A percentile compares a stretch with the other conserved stretches of the same genome.
Evolutionary conservation across 768 basidiomycete species (phyloP).

Genomic region (Kwoniella europaea): DNA sequence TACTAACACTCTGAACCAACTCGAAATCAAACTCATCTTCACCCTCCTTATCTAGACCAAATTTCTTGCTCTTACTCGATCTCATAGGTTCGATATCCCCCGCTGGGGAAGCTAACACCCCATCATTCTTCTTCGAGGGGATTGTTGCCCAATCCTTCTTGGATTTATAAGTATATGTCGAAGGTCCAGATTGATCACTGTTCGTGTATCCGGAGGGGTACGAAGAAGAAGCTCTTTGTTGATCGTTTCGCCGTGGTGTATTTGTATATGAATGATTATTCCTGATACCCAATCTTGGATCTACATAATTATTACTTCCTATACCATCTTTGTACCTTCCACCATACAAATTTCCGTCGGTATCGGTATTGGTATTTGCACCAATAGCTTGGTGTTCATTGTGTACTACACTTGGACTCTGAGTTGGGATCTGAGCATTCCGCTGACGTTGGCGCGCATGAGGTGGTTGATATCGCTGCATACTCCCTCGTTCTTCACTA

Average conservation of each 20-base stretch:
- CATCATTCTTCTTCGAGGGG: not conserved
- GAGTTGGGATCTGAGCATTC: not conserved
- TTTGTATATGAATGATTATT: too few species aligned
- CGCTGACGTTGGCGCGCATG: slow-evolving; percentile 27
- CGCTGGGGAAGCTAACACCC: slow-evolving; percentile 32
- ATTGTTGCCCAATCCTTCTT: slow-evolving; percentile 13
- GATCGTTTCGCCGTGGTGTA: too few species aligned
- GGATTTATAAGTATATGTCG: slow-evolving; percentile 1
- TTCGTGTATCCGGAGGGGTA: too few species aligned
- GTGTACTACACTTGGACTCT: not conserved
- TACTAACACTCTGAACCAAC: slow-evolving; percentile 51
- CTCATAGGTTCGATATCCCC: slow-evolving; percentile 37
- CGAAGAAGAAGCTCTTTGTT: not conserved
- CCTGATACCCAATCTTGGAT: too few species aligned
- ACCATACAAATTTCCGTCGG: not conserved
- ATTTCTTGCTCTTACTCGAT: not conserved
- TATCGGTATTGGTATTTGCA: not conserved
- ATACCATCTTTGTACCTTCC: too few species aligned
- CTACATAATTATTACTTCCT: too few species aligned
- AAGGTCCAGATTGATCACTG: not conserved
- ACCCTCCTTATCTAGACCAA: not conserved
- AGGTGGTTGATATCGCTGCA: slow-evolving; percentile 38
- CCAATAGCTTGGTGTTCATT: not conserved
- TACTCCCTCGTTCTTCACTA: not conserved
- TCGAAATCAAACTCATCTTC: slow-evolving; percentile 46